Evolutionary conservation across 768 basidiomycete genomes (phyloP), one percentile per base, ranked within the genome.

Genomic region (Cystofilobasidium capitatum): DNA sequence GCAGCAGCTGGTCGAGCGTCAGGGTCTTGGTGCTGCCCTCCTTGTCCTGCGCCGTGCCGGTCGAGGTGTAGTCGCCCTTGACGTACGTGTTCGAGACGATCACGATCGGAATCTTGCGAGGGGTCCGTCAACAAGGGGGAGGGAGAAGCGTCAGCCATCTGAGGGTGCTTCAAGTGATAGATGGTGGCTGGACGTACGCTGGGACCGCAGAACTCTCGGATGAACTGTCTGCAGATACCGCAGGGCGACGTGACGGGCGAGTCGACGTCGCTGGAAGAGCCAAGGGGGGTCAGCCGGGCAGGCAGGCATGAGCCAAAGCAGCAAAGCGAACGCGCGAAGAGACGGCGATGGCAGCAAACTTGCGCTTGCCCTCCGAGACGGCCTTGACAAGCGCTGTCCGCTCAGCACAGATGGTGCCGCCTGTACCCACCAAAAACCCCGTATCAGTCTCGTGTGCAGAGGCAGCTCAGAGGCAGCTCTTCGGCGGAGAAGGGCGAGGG

Each of bases 321-420:
- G 14, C 6, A 37, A 24, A 24, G 26, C 4, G 26, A 33, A 65
- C 66, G 45, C 12, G 62, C 49, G 39, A 35, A 3, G 59, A 31
- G 39, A 45, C 55, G 29, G 90, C 91, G 2, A 96, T 80, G 0
- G 83, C 91, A 12, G 82, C 74, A 76, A 93, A 93, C 0, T 82
- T 78, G 29, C 79, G 81, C 29, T 77, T 84, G 3, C 90, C 89
- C 66, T 91, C 88, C 70, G 93, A 92, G 26, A 88, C 85, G 33
- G 91, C 93, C 76, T 96, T 96, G n/a, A 91, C 87, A 63, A 99
- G 80, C 0, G 93, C 93, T 0, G 94, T 97, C 36, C 93, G 81
- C 75, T 99, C 94, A 0, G 94, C 94, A 71, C 94, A 98, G 68
- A 97, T 93, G 0, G 88, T 83, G 1, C 83, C 90, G 6, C 92